These are phyloP conservation scores for Rubia peregrina DNA, from an alignment of 305 asterid species.

Conservation along the genomic window DNA sequence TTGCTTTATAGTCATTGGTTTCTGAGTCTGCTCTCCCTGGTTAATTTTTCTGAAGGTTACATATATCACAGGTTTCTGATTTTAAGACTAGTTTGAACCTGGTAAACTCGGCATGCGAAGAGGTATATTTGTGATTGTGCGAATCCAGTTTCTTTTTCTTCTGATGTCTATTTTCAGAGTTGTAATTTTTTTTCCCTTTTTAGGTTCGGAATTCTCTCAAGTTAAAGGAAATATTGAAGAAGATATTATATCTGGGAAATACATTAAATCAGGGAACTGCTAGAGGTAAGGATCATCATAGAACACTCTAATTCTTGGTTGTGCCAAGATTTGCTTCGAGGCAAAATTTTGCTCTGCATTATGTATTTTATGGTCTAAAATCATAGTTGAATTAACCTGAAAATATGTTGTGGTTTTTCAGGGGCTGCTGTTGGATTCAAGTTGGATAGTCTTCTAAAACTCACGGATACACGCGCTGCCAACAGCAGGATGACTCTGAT, in stretches of 20 bases:
- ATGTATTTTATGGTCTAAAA: background rate
- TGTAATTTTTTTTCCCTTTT: slow-evolving; percentile 18
- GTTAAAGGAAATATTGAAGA: slow-evolving; percentile 75
- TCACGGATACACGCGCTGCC: slow-evolving; percentile 86
- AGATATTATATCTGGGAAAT: slow-evolving; percentile 74
- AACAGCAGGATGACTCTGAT: slow-evolving; percentile 87
- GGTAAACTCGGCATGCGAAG: slow-evolving; percentile 82
- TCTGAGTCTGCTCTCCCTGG: slow-evolving; percentile 15
- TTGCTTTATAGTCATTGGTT: slow-evolving; percentile 25
- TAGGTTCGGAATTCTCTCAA: slow-evolving; percentile 76
- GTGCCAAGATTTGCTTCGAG: background rate
- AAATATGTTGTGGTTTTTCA: slow-evolving; percentile 16
- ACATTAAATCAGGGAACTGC: slow-evolving; percentile 95
- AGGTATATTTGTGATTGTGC: slow-evolving; percentile 42
- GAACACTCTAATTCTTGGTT: background rate
- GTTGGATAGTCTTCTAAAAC: slow-evolving; percentile 93
- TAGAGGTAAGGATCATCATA: slow-evolving; percentile 47
- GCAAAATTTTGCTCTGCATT: background rate
- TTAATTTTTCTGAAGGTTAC: slow-evolving; percentile 23
- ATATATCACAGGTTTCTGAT: slow-evolving; percentile 59
- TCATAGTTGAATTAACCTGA: background rate
- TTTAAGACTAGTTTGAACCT: slow-evolving; percentile 61
- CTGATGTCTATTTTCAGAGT: background rate
- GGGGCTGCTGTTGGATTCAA: slow-evolving; percentile 94
- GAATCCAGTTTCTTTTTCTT: slow-evolving; percentile 8